Conservation (phyloP, 2,329 filamentous ascomycete species). For the Didymella arachidicola region DNA sequence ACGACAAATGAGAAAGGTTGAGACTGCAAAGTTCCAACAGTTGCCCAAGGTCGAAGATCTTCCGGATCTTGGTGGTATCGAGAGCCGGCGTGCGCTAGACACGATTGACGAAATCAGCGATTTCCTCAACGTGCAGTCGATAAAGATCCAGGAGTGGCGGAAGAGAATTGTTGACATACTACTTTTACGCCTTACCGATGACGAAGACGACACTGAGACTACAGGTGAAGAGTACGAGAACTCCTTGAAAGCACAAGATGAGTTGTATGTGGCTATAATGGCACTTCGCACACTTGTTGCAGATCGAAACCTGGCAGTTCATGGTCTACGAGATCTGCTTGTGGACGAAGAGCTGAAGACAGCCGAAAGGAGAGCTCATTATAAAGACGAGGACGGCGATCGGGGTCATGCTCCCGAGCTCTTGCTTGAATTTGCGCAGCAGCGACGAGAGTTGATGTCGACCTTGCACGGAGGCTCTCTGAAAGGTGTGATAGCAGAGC, state of each 20-base stretch:
- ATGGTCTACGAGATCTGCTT: conserved; percentile 78
- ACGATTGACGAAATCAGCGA: conserved; percentile 70
- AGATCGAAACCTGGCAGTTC: conserved; percentile 79
- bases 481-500: conserved; percentile 72
- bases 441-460: conserved; percentile 60
- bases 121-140: conserved; percentile 75
- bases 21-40: conserved; percentile 29
- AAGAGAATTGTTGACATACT: conserved; percentile 75
- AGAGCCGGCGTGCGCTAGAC: conserved; percentile 72
- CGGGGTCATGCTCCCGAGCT: conserved; percentile 74
- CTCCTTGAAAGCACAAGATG: conserved; percentile 86
- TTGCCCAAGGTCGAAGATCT: conserved; percentile 61
- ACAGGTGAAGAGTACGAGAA: conserved; percentile 91
- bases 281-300: conserved; percentile 76
- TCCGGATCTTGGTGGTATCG: conserved; percentile 70
- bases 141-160: conserved; percentile 76
- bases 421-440: conserved; percentile 62
- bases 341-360: conserved; percentile 74
- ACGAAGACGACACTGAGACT: conserved; percentile 77
- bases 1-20: conserved; percentile 67
- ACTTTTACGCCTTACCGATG: conserved; percentile 78
- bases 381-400: conserved; percentile 61
- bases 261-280: conserved; percentile 86
- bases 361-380: conserved; percentile 67
- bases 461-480: conserved; percentile 67